Base-by-base conservation (phyloP, 352 stramenopile genomes). In the Phytophthora kernoviae region DNA sequence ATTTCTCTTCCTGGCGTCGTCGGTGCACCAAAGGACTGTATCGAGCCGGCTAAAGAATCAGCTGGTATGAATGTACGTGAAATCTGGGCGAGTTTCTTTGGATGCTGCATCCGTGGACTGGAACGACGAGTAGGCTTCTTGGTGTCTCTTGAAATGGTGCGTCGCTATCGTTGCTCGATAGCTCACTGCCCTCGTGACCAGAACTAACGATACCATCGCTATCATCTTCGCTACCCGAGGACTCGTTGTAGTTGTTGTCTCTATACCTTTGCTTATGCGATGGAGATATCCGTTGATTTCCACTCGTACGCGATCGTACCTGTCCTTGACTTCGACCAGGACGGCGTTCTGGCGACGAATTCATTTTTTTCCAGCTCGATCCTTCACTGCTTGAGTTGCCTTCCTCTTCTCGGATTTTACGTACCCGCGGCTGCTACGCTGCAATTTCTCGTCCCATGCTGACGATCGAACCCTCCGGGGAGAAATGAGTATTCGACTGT, bases 401-500 rank as follows among this genome's bases (percentile, higher is more conserved):
- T 40, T 61, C 32, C 26, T 48, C 21, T 61, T 55, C 30, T 6
- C 34, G 12, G 24, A 10, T 17, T 2, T 55, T 22, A 39, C 10
- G 3, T 22, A 20, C 3, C 21, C 50, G n/a, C 56, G 45, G 2
- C 45, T 24, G n/a, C 43, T 42, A 47, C 50, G 12, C 30, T 59
- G 42, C 40, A 27, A 39, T 15, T 65, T 65, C 21, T 61, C 40
- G 6, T 47, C 30, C 55, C 55, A 73, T 39, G 54, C 21, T 15
- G 64, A 68, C 14, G 42, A 14, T 3, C 48, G 30, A 27, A 62
- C 37, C 11, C 64, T 76, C 2, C 71, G 58, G 10, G 80, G 80
- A 11, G 80, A 90, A 68, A 90, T 83, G 39, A 90, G 57, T 48
- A 87, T 84, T 26, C 70, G 61, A 45, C 77, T 88, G 59, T 68